Percentiles rank a stretch among this genome's conserved stretches.
phyloP scores from a whole-genome alignment of 2,329 filamentous ascomycete species.

The Diaporthe longicolla region DNA sequence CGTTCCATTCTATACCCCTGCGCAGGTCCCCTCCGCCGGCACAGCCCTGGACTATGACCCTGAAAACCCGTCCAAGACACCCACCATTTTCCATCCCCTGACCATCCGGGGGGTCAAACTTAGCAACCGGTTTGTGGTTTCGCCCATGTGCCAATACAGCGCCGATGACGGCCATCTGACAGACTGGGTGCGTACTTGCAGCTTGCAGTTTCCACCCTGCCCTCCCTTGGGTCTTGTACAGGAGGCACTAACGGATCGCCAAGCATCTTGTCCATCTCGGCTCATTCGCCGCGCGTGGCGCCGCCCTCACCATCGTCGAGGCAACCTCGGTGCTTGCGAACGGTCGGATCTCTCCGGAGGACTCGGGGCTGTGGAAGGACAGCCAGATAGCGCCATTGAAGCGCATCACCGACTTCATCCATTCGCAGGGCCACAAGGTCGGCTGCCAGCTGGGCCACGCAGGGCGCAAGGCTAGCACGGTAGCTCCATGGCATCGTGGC shows the following conservation, averaged over 20 bases:
- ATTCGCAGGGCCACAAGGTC: slow-evolving; percentile 82
- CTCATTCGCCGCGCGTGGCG: slow-evolving; percentile 82
- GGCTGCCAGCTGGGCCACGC: slow-evolving; percentile 88
- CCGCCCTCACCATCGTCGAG: slow-evolving; percentile 81
- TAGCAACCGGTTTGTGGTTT: slow-evolving; percentile 70
- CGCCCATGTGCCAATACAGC: slow-evolving; percentile 75
- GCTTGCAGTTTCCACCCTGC: slow-evolving; percentile 59
- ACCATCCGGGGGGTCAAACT: slow-evolving; percentile 67
- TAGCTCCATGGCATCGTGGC: slow-evolving; percentile 76
- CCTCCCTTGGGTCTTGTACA: neutral
- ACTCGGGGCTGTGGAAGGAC: slow-evolving; percentile 87
- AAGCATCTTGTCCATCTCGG: slow-evolving; percentile 78
- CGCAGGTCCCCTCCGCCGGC: slow-evolving; percentile 65
- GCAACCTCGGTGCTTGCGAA: slow-evolving; percentile 82
- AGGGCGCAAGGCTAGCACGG: slow-evolving; percentile 75
- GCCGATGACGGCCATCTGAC: slow-evolving; percentile 77
- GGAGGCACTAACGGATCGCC: neutral
- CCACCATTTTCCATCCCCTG: slow-evolving; percentile 70
- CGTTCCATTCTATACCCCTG: slow-evolving; percentile 68
- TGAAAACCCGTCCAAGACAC: slow-evolving; percentile 54
- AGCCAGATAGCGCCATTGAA: slow-evolving; percentile 81
- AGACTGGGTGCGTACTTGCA: slow-evolving; percentile 66
- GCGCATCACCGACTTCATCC: slow-evolving; percentile 82
- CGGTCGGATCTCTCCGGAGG: slow-evolving; percentile 86
- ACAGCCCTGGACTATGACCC: slow-evolving; percentile 54